Evolutionary conservation across 345 rosid genomes (phyloP).

Genomic region (Angophora floribunda): DNA sequence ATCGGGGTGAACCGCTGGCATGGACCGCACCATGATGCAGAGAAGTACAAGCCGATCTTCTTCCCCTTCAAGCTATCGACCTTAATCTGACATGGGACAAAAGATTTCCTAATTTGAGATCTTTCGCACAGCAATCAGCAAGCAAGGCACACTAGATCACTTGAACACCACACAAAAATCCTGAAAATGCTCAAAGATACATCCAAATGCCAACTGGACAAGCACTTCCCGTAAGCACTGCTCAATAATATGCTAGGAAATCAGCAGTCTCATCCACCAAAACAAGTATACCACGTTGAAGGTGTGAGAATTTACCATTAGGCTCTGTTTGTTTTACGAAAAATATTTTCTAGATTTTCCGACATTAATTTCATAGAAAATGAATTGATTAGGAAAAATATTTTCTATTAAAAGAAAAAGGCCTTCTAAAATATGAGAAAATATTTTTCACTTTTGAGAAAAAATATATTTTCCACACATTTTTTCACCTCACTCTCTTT

Average conservation of each 20-base stretch:
- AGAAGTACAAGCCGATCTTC: constrained; percentile 70
- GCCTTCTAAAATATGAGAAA: no score
- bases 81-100: constrained; percentile 28
- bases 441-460: no score
- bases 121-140: background rate
- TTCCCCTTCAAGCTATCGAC: constrained; percentile 65
- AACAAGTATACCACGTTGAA: background rate
- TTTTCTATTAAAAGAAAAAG: no score
- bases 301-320: background rate
- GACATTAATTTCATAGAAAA: no score
- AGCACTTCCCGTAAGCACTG: background rate
- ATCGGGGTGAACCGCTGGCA: constrained; percentile 59
- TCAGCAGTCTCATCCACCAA: background rate
- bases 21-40: constrained; percentile 86
- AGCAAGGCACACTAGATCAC: background rate
- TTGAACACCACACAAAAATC: background rate
- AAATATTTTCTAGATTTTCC: no score
- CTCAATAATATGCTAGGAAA: background rate
- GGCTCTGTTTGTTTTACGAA: no score
- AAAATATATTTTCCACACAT: no score
- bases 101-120: background rate
- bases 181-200: background rate
- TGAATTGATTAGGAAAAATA: no score
- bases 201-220: background rate
- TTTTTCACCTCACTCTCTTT: no score